These are phyloP conservation scores for Kwoniella sp. DNA, from an alignment of 768 basidiomycete species.

Conservation along the genomic window DNA sequence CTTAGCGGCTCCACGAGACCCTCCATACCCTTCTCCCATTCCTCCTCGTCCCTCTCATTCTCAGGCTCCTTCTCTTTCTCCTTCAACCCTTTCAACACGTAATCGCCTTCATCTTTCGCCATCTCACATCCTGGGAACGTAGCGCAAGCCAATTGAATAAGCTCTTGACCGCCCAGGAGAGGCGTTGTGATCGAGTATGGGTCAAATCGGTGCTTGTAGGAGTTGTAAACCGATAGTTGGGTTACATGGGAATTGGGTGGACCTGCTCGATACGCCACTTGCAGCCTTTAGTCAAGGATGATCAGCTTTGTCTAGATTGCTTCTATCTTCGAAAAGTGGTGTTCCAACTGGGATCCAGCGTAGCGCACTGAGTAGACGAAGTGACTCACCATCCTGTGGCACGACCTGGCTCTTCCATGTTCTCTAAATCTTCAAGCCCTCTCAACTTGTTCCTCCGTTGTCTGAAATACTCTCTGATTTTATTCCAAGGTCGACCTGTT, in stretches of 20 bases:
- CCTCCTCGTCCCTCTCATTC: slow-evolving; percentile 9
- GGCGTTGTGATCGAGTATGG: slow-evolving; percentile 36
- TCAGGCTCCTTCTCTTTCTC: slow-evolving; percentile 35
- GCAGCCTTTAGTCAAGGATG: slow-evolving; percentile 32
- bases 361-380: too few species aligned
- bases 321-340: too few species aligned
- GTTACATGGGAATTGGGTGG: slow-evolving; percentile 23
- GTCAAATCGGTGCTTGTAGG: slow-evolving; percentile 45
- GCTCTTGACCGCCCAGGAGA: slow-evolving; percentile 44
- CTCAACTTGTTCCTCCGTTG: slow-evolving; percentile 50
- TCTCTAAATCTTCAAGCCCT: slow-evolving; percentile 41
- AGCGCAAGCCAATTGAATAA: slow-evolving; percentile 47
- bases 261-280: slow-evolving; percentile 42
- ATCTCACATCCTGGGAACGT: slow-evolving; percentile 47
- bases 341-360: too few species aligned
- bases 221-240: slow-evolving; percentile 43
- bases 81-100: slow-evolving; percentile 42
- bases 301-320: background rate
- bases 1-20: slow-evolving; percentile 45
- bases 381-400: slow-evolving; percentile 45
- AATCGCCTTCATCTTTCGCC: slow-evolving; percentile 45
- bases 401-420: slow-evolving; percentile 45
- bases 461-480: slow-evolving; percentile 50
- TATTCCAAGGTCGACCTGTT: slow-evolving; percentile 45
- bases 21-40: slow-evolving; percentile 34